These are phyloP conservation scores for Cicer judaicum DNA, from an alignment of 306 rosid genomes.

Conservation along the genomic window DNA sequence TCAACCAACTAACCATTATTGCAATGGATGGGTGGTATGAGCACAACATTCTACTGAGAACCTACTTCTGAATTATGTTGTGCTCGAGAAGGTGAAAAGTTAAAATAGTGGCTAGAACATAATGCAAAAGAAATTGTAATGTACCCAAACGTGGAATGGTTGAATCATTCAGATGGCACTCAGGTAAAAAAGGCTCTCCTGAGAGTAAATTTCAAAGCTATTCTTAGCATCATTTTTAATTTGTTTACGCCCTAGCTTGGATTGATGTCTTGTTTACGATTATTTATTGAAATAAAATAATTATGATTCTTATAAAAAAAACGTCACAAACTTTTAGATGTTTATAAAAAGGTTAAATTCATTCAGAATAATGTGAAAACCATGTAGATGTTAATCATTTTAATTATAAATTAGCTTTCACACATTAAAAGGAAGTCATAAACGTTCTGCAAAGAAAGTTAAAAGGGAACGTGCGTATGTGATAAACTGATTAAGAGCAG, in stretches of 20 bases:
- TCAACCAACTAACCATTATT: background rate
- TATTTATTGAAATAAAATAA: background rate
- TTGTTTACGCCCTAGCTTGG: background rate
- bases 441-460: too few relatives aligned
- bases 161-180: background rate
- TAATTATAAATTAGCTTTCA: too few relatives aligned
- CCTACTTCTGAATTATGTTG: background rate
- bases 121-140: background rate
- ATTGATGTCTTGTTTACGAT: background rate
- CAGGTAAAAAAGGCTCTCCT: background rate
- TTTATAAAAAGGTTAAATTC: too few relatives aligned
- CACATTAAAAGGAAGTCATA: too few relatives aligned
- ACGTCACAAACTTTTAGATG: too few relatives aligned
- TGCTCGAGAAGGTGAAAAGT: conserved; percentile 24
- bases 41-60: background rate
- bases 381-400: too few relatives aligned
- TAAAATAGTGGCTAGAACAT: background rate
- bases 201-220: background rate
- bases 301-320: background rate
- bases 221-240: background rate
- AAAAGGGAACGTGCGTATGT: too few relatives aligned
- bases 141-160: background rate
- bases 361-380: too few relatives aligned
- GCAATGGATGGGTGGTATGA: conserved; percentile 9
- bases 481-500: too few relatives aligned